Evolutionary conservation across 345 rosid species (phyloP).

Genomic region (Rhizophora apiculata): DNA sequence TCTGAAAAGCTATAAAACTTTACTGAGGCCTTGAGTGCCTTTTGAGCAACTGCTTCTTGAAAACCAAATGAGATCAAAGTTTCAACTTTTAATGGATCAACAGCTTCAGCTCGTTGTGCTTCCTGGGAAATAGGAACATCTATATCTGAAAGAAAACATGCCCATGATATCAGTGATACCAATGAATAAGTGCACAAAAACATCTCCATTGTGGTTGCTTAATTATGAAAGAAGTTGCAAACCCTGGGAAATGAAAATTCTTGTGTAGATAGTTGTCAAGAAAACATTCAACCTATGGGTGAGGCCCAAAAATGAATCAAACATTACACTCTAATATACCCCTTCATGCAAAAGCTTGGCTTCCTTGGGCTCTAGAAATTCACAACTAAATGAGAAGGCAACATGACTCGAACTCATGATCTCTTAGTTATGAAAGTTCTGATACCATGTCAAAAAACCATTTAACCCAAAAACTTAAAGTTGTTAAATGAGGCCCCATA

Average conservation of each 20-base stretch:
- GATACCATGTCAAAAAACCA: too few species aligned
- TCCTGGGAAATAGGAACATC: conserved; percentile 60
- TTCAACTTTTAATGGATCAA: conserved; percentile 71
- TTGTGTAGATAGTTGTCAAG: not conserved
- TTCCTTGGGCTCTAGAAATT: too few species aligned
- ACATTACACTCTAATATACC: too few species aligned
- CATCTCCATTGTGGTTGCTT: not conserved
- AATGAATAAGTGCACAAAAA: not conserved
- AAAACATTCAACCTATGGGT: too few species aligned
- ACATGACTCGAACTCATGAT: too few species aligned
- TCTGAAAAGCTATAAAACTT: conserved; percentile 8
- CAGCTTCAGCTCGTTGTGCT: conserved; percentile 29
- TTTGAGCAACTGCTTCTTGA: conserved; percentile 73
- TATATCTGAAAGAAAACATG: conserved; percentile 49
- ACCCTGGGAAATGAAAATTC: not conserved
- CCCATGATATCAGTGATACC: too few species aligned
- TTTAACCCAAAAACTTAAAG: too few species aligned
- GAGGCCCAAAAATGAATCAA: too few species aligned
- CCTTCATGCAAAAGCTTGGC: too few species aligned
- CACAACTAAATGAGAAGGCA: too few species aligned
- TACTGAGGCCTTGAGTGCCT: conserved; percentile 86
- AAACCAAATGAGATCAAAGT: conserved; percentile 91
- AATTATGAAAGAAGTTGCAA: not conserved
- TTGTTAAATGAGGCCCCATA: not conserved
- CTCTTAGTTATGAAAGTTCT: too few species aligned